These are phyloP conservation scores for Rostrohypoxylon terebratum DNA, from an alignment of 495 filamentous ascomycete genomes.

Conservation along the genomic window DNA sequence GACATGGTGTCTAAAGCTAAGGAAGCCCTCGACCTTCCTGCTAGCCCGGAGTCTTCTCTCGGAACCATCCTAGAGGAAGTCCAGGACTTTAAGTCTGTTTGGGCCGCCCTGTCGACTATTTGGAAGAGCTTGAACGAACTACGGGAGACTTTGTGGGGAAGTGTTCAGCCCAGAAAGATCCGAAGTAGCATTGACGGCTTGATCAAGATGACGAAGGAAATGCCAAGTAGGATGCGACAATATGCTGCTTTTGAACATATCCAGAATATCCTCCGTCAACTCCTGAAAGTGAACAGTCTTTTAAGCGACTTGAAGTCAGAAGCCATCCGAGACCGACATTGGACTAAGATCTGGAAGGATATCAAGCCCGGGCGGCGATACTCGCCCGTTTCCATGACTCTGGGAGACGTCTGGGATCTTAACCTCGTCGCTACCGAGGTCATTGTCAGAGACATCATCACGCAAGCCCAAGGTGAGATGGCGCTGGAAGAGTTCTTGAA, in stretches of 20 bases:
- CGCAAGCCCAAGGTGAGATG: constrained; percentile 98
- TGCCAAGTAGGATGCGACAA: constrained; percentile 98
- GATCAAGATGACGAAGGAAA: constrained; percentile 98
- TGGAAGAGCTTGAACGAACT: constrained; percentile 98
- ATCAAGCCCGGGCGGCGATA: constrained; percentile 91
- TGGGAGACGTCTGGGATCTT: constrained; percentile 98
- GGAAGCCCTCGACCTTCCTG: constrained; percentile 91
- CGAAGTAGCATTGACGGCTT: constrained; percentile 87
- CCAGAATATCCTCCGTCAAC: constrained; percentile 86
- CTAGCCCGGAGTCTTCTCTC: constrained; percentile 79
- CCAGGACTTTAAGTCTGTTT: constrained; percentile 98
- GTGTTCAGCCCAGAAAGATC: constrained; percentile 91
- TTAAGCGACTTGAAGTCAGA: constrained; percentile 95
- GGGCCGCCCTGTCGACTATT: constrained; percentile 92
- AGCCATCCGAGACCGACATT: constrained; percentile 94
- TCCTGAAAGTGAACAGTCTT: constrained; percentile 89
- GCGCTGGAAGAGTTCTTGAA: constrained; percentile 97
- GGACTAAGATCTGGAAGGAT: constrained; percentile 96
- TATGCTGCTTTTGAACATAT: constrained; percentile 99
- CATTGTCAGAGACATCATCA: constrained; percentile 89
- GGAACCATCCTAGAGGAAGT: constrained; percentile 91
- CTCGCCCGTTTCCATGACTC: constrained; percentile 89
- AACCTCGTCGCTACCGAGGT: constrained; percentile 87
- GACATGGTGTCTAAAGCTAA: constrained; percentile 97
- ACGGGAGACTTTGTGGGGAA: constrained; percentile 90